phyloP scores from a whole-genome alignment of 2,329 filamentous ascomycete genomes.

The Diaporthe amygdali region DNA sequence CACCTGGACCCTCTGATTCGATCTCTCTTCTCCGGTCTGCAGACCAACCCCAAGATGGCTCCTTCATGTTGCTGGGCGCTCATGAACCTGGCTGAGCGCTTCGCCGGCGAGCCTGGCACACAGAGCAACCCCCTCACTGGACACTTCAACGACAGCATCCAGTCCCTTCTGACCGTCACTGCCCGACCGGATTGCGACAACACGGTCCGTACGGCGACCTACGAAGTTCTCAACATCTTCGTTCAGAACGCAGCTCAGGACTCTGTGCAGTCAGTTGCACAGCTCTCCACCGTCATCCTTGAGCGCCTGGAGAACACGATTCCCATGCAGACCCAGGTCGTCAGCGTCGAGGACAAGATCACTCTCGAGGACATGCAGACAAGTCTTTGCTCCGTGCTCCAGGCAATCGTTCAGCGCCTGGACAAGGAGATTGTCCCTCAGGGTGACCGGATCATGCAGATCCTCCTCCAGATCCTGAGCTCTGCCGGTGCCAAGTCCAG shows the following conservation, averaged over 20 bases:
- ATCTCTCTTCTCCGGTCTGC: constrained; percentile 87
- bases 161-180: constrained; percentile 83
- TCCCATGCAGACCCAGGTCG: constrained; percentile 87
- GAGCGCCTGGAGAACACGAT: constrained; percentile 91
- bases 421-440: constrained; percentile 91
- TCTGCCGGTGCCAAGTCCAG: constrained; percentile 84
- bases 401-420: constrained; percentile 88
- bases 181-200: constrained; percentile 84
- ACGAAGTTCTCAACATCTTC: constrained; percentile 95
- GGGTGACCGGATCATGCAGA: constrained; percentile 92
- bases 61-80: constrained; percentile 98
- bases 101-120: constrained; percentile 83
- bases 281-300: constrained; percentile 85
- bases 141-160: constrained; percentile 92
- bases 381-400: constrained; percentile 87
- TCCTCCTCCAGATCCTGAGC: constrained; percentile 79
- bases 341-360: constrained; percentile 95
- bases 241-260: constrained; percentile 90
- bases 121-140: constrained; percentile 81
- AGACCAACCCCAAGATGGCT: constrained; percentile 94
- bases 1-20: constrained; percentile 87
- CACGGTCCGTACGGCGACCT: constrained; percentile 90
- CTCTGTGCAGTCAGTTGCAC: constrained; percentile 79
- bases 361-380: constrained; percentile 98
- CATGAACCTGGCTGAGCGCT: constrained; percentile 97